Evolutionary conservation across 2,329 filamentous ascomycete species (phyloP).

Genomic region (Botryotinia narcissicola): DNA sequence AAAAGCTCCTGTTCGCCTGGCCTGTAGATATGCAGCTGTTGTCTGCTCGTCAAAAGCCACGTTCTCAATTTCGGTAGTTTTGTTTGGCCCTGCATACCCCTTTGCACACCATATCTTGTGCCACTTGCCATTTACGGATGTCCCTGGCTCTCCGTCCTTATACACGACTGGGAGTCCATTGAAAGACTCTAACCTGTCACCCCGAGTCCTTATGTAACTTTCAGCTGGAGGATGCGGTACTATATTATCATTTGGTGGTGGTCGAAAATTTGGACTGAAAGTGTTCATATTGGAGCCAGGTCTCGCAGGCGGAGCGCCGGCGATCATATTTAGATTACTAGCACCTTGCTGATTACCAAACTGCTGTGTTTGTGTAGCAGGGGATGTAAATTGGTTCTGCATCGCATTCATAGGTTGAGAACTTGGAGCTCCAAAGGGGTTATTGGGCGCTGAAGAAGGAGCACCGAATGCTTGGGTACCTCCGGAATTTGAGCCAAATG

Average conservation of each 20-base stretch:
- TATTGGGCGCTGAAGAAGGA: conserved; percentile 14
- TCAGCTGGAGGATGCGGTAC: conserved; percentile 23
- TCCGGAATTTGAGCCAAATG: conserved; percentile 7
- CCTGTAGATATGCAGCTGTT: conserved; percentile 61
- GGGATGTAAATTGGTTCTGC: neutral
- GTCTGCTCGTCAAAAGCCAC: conserved; percentile 59
- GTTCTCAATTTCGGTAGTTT: conserved; percentile 59
- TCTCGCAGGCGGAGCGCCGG: neutral
- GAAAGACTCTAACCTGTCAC: conserved; percentile 52
- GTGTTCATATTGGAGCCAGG: neutral
- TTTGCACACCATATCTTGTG: conserved; percentile 71
- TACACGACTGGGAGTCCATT: conserved; percentile 64
- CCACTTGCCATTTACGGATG: conserved; percentile 54
- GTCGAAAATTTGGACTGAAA: conserved; percentile 19
- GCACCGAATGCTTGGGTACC: conserved; percentile 45
- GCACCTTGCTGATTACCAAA: neutral
- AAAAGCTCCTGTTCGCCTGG: conserved; percentile 66
- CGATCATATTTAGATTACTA: neutral
- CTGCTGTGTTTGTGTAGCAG: neutral
- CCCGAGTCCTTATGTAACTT: conserved; percentile 29
- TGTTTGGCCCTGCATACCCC: conserved; percentile 62
- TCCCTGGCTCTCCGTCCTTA: conserved; percentile 50
- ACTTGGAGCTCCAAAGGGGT: conserved; percentile 19
- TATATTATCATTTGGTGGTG: conserved; percentile 13
- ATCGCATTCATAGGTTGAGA: conserved; percentile 2